Evolutionary conservation across 1,139 yeast species (phyloP).

Genomic region (Candida sp.): DNA sequence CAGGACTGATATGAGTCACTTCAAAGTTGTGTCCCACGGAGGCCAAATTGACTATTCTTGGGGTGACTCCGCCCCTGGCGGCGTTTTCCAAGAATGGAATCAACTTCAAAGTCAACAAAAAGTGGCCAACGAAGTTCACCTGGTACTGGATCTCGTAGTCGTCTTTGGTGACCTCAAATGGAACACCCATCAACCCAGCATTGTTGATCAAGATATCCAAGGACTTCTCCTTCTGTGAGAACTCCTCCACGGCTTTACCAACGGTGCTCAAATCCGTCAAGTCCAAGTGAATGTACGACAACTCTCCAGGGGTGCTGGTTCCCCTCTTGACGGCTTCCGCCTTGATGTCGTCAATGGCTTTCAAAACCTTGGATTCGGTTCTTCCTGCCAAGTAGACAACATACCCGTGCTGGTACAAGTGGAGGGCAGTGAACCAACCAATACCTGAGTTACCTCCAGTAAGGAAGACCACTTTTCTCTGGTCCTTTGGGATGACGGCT

Average conservation of each 20-base stretch:
- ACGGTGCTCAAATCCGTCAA: conserved; percentile 36
- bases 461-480: conserved; percentile 44
- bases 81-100: conserved; percentile 31
- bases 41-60: conserved; percentile 38
- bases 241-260: conserved; percentile 29
- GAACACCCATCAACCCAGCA: conserved; percentile 48
- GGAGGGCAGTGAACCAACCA: conserved; percentile 46
- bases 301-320: conserved; percentile 26
- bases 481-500: conserved; percentile 38
- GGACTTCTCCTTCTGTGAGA: conserved; percentile 26
- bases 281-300: conserved; percentile 35
- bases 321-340: conserved; percentile 24
- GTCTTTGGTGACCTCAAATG: conserved; percentile 38
- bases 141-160: conserved; percentile 47
- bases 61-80: conserved; percentile 20
- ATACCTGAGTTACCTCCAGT: conserved; percentile 53
- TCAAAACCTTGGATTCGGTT: conserved; percentile 35
- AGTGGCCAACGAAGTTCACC: conserved; percentile 40
- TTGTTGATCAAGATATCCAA: conserved; percentile 42
- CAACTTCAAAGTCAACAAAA: conserved; percentile 34
- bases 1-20: conserved; percentile 27
- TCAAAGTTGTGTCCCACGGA: conserved; percentile 38
- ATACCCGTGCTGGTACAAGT: conserved; percentile 48
- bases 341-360: conserved; percentile 40
- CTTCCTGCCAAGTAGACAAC: conserved; percentile 47